phyloP scores from a whole-genome alignment of 1,139 yeast genomes.

The Citeromyces siamensis region DNA sequence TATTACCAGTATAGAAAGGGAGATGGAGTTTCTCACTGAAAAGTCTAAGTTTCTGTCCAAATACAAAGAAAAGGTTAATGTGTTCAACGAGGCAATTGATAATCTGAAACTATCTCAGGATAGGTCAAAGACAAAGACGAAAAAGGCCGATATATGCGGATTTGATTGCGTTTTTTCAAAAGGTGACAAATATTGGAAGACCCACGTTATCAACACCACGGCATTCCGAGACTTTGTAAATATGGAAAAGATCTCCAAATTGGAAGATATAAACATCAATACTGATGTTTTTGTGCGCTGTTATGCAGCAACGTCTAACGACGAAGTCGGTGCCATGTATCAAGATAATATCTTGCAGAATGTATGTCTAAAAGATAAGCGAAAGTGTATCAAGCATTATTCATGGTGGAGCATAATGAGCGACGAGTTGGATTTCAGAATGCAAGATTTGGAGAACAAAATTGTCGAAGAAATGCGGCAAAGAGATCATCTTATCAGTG shows the following conservation, averaged over 20 bases:
- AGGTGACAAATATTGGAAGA: conserved; percentile 14
- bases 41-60: conserved; percentile 15
- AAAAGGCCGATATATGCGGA: conserved; percentile 28
- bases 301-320: conserved; percentile 8
- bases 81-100: conserved; percentile 34
- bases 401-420: conserved; percentile 51
- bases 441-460: conserved; percentile 21
- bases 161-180: conserved; percentile 19
- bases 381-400: conserved; percentile 53
- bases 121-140: conserved; percentile 11
- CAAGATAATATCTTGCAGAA: conserved; percentile 7
- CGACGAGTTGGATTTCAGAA: conserved; percentile 27
- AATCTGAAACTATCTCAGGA: conserved; percentile 31
- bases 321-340: conserved; percentile 10
- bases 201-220: conserved; percentile 9
- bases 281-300: neutral
- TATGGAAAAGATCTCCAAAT: neutral
- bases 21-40: conserved; percentile 8
- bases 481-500: conserved; percentile 21
- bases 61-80: conserved; percentile 19
- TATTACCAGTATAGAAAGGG: conserved; percentile 8
- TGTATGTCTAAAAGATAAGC: conserved; percentile 48
- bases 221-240: conserved; percentile 9
- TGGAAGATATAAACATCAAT: neutral
- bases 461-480: conserved; percentile 15